Conservation (phyloP, 192 early-diverging fungal genomes). For the Backusella australiensis region DNA sequence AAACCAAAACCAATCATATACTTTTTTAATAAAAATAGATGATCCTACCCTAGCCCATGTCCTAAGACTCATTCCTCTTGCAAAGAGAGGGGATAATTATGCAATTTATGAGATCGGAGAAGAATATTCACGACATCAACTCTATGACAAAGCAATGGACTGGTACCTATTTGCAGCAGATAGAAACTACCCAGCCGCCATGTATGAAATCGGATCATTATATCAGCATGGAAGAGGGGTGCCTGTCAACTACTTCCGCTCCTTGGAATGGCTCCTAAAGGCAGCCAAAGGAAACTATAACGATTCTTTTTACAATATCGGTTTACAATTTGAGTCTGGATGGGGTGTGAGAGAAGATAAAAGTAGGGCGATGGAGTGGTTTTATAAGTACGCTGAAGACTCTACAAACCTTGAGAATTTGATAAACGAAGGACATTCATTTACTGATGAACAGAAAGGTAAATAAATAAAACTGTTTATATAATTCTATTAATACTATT, state of each 20-base stretch:
- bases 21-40: not conserved
- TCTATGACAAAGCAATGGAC: not conserved
- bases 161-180: not conserved
- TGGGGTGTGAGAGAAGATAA: not conserved
- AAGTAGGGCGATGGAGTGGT: not conserved
- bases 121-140: not conserved
- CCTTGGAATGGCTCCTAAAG: not conserved
- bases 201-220: not conserved
- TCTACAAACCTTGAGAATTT: not conserved
- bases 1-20: too few relatives aligned
- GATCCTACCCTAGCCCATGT: not conserved
- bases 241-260: not conserved
- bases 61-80: not conserved
- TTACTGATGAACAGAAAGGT: not conserved
- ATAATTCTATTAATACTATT: not conserved
- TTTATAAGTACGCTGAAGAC: not conserved
- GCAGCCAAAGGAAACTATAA: not conserved
- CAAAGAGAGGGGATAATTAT: not conserved
- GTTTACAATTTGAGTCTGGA: not conserved
- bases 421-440: not conserved
- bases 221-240: not conserved
- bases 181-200: not conserved
- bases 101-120: not conserved
- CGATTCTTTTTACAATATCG: not conserved
- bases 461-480: not conserved